Evolutionary conservation across 805 yeast genomes (phyloP).

Genomic region (Myxozyma vanderwaltii): DNA sequence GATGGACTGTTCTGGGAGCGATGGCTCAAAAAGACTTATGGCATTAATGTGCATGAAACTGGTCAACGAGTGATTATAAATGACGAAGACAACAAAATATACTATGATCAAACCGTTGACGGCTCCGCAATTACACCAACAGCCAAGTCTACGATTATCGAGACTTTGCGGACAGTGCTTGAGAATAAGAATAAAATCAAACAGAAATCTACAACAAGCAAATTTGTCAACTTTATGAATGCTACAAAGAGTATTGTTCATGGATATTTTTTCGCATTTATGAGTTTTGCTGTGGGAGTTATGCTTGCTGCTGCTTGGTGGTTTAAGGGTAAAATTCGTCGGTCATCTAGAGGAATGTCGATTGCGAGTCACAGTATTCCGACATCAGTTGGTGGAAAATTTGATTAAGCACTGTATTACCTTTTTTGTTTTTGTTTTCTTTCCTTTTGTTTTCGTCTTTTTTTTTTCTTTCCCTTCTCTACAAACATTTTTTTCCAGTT

Average conservation of each 20-base stretch:
- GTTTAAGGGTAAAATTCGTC: conserved; percentile 30
- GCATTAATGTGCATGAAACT: conserved; percentile 34
- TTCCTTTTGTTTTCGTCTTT: neutral
- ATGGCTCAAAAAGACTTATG: conserved; percentile 41
- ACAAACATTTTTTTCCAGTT: neutral
- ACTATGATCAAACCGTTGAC: conserved; percentile 39
- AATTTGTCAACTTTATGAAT: conserved; percentile 20
- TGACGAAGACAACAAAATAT: conserved; percentile 37
- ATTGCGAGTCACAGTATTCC: conserved; percentile 3
- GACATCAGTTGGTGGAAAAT: conserved; percentile 8
- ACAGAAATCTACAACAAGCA: conserved; percentile 30
- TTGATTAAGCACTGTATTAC: conserved; percentile 2
- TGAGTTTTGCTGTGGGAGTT: conserved; percentile 15
- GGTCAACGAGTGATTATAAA: conserved; percentile 39
- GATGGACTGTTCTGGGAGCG: conserved; percentile 42
- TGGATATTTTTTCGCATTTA: conserved; percentile 21
- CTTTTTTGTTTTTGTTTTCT: neutral
- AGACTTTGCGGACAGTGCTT: conserved; percentile 22
- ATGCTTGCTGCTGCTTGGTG: conserved; percentile 25
- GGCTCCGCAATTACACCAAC: conserved; percentile 35
- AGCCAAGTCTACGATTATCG: conserved; percentile 13
- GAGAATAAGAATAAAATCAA: conserved; percentile 25
- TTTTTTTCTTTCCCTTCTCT: neutral
- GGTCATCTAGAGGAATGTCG: conserved; percentile 19
- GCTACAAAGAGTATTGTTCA: conserved; percentile 1